phyloP scores from a whole-genome alignment of 345 rosid species.

The Gynandropsis gynandra region DNA sequence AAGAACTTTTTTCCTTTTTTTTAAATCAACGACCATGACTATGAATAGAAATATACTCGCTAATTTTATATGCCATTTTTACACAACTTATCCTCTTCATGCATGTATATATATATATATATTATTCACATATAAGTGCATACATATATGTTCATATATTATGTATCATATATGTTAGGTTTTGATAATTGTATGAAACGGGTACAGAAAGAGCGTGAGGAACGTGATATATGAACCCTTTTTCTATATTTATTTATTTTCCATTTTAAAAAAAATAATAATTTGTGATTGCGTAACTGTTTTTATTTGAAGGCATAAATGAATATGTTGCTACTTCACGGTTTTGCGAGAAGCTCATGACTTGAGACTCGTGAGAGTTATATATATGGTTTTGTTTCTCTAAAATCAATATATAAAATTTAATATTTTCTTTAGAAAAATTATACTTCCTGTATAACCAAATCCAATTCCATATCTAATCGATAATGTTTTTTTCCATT shows the following conservation, averaged over 20 bases:
- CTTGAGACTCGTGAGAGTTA: conserved; percentile 15
- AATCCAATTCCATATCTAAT: no score
- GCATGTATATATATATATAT: not conserved
- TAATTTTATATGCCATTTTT: not conserved
- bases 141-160: not conserved
- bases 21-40: conserved; percentile 21
- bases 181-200: conserved; percentile 17
- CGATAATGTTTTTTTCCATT: no score
- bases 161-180: not conserved
- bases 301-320: conserved; percentile 14
- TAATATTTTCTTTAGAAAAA: not conserved
- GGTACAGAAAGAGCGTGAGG: conserved; percentile 27
- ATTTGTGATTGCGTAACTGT: conserved; percentile 18
- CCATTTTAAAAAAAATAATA: conserved; percentile 4
- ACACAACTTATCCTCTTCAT: not conserved
- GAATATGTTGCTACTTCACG: conserved; percentile 24
- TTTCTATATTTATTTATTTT: no score
- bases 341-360: conserved; percentile 20
- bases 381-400: not conserved
- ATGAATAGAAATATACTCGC: conserved; percentile 4
- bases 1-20: conserved; percentile 14
- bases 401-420: no score
- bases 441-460: not conserved
- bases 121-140: not conserved
- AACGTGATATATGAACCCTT: conserved; percentile 14